A percentile compares a stretch with the other conserved stretches of the same genome.
Evolutionary conservation across 495 filamentous ascomycete species (phyloP).

Genomic region (Neurospora sp.): DNA sequence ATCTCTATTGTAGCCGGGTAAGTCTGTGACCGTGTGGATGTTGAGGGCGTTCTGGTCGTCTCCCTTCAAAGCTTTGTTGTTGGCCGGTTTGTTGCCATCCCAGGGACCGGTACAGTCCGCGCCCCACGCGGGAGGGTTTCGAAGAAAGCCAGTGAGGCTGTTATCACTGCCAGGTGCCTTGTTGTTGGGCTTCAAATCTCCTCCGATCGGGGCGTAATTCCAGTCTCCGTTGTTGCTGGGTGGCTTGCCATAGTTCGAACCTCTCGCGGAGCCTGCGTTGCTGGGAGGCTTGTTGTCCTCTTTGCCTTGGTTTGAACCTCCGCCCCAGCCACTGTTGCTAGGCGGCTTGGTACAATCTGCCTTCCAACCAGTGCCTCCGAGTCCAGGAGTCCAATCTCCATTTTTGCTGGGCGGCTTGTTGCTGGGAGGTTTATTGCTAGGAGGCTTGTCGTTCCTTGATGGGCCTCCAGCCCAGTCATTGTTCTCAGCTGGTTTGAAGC

Average conservation of each 20-base stretch:
- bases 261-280: background rate
- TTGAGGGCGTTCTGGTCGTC: background rate
- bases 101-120: background rate
- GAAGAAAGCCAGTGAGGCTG: no score
- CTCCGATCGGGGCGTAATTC: background rate
- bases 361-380: background rate
- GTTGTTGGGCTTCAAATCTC: background rate
- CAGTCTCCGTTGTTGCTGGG: background rate
- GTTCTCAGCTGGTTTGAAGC: background rate
- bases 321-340: background rate
- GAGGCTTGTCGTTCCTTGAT: background rate
- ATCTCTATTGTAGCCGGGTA: background rate
- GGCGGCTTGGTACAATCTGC: background rate
- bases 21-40: background rate
- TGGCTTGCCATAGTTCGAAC: background rate
- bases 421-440: background rate
- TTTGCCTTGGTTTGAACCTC: background rate
- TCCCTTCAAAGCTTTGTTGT: background rate
- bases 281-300: background rate
- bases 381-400: slow-evolving; percentile 2
- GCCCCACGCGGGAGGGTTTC: background rate
- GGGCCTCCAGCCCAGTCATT: background rate
- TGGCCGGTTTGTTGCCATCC: background rate
- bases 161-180: background rate
- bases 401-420: background rate